These are phyloP conservation scores for Tylopilus vinaceipallidus DNA, from an alignment of 768 basidiomycete species.

Conservation along the genomic window DNA sequence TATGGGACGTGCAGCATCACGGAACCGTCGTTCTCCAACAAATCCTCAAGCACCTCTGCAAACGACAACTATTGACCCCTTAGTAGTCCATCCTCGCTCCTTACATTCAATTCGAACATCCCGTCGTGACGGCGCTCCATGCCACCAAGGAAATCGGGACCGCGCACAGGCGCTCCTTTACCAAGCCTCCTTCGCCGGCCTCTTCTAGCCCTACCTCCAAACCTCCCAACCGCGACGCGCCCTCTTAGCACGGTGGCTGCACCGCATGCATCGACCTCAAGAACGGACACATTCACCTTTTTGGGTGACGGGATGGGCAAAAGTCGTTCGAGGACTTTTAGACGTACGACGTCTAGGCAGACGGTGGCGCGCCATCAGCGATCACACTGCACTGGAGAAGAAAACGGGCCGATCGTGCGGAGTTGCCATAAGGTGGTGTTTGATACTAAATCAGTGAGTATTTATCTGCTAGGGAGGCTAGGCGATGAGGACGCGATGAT, in stretches of 20 bases:
- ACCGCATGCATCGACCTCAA: slow-evolving; percentile 76
- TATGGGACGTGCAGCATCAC: slow-evolving; percentile 45
- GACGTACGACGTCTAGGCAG: slow-evolving; percentile 59
- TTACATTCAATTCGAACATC: slow-evolving; percentile 52
- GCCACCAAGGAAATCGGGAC: slow-evolving; percentile 59
- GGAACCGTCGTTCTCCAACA: slow-evolving; percentile 66
- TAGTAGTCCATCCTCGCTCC: slow-evolving; percentile 35
- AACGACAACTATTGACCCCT: slow-evolving; percentile 67
- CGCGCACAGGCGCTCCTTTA: slow-evolving; percentile 54
- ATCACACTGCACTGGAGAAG: slow-evolving; percentile 49
- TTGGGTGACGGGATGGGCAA: slow-evolving; percentile 78
- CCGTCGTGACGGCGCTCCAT: slow-evolving; percentile 65
- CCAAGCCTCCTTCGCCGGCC: slow-evolving; percentile 47
- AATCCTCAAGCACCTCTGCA: slow-evolving; percentile 56
- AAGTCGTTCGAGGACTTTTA: slow-evolving; percentile 78
- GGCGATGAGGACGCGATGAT: slow-evolving; percentile 53
- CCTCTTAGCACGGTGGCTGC: slow-evolving; percentile 71
- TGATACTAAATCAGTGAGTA: slow-evolving; percentile 63
- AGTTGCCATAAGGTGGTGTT: slow-evolving; percentile 85
- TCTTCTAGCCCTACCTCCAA: slow-evolving; percentile 60
- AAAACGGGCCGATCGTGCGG: slow-evolving; percentile 69
- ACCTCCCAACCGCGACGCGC: slow-evolving; percentile 61
- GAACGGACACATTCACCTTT: slow-evolving; percentile 64
- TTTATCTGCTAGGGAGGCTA: slow-evolving; percentile 73
- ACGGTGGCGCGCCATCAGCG: slow-evolving; percentile 63